phyloP scores from a whole-genome alignment of 345 rosid genomes.

The Aurinia saxatilis region DNA sequence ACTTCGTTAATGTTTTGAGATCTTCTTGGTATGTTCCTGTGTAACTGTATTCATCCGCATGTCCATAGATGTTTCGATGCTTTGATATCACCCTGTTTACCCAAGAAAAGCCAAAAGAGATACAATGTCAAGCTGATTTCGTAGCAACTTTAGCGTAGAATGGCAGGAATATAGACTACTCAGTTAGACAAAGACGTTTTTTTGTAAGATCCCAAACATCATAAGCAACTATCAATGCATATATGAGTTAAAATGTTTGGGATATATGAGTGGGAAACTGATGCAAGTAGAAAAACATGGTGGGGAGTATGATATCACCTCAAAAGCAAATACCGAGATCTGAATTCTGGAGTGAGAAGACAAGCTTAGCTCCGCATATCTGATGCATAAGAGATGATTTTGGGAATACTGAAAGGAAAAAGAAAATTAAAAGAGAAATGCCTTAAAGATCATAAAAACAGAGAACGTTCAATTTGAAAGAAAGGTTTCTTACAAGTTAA shows the following conservation, averaged over 20 bases:
- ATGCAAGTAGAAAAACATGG: no score
- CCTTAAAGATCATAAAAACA: neutral
- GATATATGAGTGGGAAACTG: no score
- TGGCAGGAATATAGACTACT: neutral
- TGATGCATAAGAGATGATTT: neutral
- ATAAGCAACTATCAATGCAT: slow-evolving; percentile 2
- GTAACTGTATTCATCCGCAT: neutral
- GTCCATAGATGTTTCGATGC: neutral
- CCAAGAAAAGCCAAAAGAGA: neutral
- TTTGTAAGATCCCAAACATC: neutral
- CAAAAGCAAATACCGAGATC: neutral
- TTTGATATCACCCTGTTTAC: neutral
- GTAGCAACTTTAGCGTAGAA: no score
- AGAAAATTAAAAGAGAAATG: neutral
- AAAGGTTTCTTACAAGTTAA: neutral
- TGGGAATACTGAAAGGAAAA: neutral
- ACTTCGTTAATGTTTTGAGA: neutral
- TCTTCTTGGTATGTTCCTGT: neutral
- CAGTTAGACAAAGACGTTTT: neutral
- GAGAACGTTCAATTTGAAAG: neutral
- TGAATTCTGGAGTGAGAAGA: neutral
- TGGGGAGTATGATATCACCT: neutral
- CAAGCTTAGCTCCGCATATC: neutral
- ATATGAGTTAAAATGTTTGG: no score
- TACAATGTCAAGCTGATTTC: neutral